Percentiles rank a stretch among this genome's conserved stretches.
phyloP scores from a whole-genome alignment of 108 stramenopile genomes.

The Fragilariopsis cylindrus region DNA sequence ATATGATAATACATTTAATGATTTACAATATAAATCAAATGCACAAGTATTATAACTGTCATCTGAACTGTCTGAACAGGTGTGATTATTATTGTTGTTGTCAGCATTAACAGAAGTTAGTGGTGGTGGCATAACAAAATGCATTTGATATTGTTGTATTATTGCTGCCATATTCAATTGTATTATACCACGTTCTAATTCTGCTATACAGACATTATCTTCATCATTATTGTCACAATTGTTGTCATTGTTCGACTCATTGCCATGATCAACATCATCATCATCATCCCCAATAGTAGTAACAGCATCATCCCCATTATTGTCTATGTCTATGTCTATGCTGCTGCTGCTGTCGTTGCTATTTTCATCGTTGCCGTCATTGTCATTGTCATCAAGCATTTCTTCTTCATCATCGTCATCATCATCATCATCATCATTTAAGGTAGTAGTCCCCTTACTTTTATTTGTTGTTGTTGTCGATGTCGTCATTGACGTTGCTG shows the following conservation, averaged over 20 bases:
- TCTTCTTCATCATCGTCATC: not conserved
- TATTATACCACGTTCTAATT: not conserved
- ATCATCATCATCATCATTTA: not conserved
- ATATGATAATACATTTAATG: too few relatives aligned
- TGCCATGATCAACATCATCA: not conserved
- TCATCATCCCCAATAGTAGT: not conserved
- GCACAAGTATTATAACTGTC: too few relatives aligned
- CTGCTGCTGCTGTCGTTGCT: not conserved
- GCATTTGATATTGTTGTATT: not conserved
- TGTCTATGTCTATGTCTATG: too few relatives aligned
- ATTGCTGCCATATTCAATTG: not conserved
- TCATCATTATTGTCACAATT: not conserved
- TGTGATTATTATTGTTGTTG: not conserved
- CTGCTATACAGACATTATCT: not conserved
- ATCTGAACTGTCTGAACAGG: not conserved
- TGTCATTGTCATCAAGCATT: not conserved
- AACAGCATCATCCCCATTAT: too few relatives aligned
- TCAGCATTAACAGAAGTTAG: not conserved
- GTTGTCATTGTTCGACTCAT: not conserved
- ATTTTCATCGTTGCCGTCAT: not conserved
- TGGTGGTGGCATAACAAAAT: not conserved
- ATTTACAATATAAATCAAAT: too few relatives aligned
- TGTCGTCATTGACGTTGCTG: not conserved
- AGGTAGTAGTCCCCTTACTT: not conserved
- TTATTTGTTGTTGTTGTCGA: not conserved